These are phyloP conservation scores for Xerocomus brunneocitrinus DNA, from an alignment of 768 basidiomycete species.

Conservation along the genomic window DNA sequence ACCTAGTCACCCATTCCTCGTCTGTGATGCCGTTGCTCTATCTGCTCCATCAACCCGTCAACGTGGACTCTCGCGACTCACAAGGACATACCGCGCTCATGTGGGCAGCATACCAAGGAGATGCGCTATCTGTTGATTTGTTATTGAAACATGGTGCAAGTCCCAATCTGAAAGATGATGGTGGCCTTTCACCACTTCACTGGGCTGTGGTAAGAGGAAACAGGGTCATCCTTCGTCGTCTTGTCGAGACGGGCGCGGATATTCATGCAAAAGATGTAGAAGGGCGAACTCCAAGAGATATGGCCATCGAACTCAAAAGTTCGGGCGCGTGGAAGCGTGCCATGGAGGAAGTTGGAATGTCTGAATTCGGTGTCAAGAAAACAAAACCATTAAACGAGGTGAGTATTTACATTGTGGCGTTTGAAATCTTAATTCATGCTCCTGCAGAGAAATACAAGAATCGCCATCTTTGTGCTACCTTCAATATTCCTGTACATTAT, in stretches of 20 bases:
- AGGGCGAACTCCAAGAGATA: constrained; percentile 86
- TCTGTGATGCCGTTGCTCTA: constrained; percentile 93
- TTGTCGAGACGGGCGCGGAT: constrained; percentile 85
- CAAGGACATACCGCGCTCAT: constrained; percentile 94
- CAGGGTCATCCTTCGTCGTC: constrained; percentile 72
- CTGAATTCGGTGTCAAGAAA: constrained; percentile 66
- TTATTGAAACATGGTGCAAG: constrained; percentile 85
- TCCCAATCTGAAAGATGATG: constrained; percentile 68
- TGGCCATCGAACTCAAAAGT: constrained; percentile 92
- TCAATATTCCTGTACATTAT: constrained; percentile 76
- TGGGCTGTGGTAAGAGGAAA: constrained; percentile 99
- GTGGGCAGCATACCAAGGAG: constrained; percentile 99
- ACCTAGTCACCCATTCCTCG: constrained; percentile 92
- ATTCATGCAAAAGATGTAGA: constrained; percentile 74
- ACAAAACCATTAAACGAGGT: constrained; percentile 71
- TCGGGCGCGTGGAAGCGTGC: constrained; percentile 87
- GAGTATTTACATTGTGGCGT: constrained; percentile 14
- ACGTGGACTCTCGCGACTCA: constrained; percentile 83
- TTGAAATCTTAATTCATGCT: constrained; percentile 2
- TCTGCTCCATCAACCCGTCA: constrained; percentile 88
- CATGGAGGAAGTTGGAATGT: constrained; percentile 81
- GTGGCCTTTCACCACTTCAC: constrained; percentile 84
- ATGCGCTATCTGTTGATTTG: constrained; percentile 90
- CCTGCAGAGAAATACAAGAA: constrained; percentile 70
- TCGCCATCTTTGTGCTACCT: constrained; percentile 75